These are phyloP conservation scores for Blastocystis sp. DNA, from an alignment of 352 stramenopile species.

Conservation along the genomic window DNA sequence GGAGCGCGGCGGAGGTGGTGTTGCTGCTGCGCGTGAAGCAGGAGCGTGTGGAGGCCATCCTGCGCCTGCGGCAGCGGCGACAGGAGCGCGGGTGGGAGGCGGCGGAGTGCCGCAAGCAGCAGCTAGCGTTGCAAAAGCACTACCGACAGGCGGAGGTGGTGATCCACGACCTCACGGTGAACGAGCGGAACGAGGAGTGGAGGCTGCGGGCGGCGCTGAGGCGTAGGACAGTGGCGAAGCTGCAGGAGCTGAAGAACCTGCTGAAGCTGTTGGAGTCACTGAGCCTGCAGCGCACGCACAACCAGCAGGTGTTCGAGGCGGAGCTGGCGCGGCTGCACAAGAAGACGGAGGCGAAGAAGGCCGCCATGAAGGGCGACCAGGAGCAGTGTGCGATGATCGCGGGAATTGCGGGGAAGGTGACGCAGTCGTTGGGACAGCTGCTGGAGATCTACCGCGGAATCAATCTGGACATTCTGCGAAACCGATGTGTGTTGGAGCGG, in stretches of 20 bases:
- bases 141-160: conserved; percentile 22
- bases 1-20: neutral
- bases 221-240: conserved; percentile 29
- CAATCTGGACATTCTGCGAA: conserved; percentile 55
- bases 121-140: neutral
- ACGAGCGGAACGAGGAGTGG: conserved; percentile 19
- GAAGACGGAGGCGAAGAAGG: neutral
- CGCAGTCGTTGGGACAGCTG: neutral
- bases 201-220: neutral
- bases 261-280: conserved; percentile 47
- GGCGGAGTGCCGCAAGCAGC: conserved; percentile 18
- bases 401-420: conserved; percentile 38
- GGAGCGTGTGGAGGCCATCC: conserved; percentile 21
- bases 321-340: conserved; percentile 11
- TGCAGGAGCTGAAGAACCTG: conserved; percentile 46
- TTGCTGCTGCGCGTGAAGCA: conserved; percentile 30
- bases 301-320: conserved; percentile 21
- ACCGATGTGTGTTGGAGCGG: conserved; percentile 10
- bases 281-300: conserved; percentile 4
- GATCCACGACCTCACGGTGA: neutral
- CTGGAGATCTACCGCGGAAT: conserved; percentile 33
- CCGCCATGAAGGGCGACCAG: neutral
- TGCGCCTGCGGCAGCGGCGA: neutral
- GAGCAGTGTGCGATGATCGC: conserved; percentile 40
- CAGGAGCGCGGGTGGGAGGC: neutral